These are phyloP conservation scores for Ceriops decandra DNA, from an alignment of 345 rosid genomes.

Conservation along the genomic window DNA sequence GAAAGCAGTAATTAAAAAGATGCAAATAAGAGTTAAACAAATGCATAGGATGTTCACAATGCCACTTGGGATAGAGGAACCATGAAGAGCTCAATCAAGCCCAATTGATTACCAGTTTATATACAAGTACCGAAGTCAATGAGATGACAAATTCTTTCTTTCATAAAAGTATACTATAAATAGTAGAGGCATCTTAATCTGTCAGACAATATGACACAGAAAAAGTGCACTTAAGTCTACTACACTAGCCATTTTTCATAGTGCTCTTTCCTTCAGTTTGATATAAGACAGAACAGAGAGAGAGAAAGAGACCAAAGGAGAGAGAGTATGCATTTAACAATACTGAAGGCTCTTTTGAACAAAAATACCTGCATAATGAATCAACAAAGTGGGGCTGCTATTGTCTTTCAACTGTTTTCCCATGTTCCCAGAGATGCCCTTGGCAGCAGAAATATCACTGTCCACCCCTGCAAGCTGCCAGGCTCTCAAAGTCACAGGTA, in stretches of 20 bases:
- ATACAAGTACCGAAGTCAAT: too few species aligned
- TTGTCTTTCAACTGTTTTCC: slow-evolving; percentile 72
- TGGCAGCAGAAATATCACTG: slow-evolving; percentile 51
- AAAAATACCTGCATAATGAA: slow-evolving; percentile 81
- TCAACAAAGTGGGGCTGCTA: slow-evolving; percentile 71
- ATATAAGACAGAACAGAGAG: neutral
- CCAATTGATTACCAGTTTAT: too few species aligned
- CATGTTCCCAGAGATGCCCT: slow-evolving; percentile 47
- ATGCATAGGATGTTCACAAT: neutral
- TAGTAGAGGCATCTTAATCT: too few species aligned
- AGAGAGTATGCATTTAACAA: neutral
- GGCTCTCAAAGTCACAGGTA: slow-evolving; percentile 85
- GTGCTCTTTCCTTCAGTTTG: too few species aligned
- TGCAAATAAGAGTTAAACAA: neutral
- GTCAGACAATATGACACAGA: too few species aligned
- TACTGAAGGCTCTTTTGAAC: neutral
- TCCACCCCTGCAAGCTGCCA: slow-evolving; percentile 78
- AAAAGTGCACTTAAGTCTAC: too few species aligned
- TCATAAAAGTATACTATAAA: too few species aligned
- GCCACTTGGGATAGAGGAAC: neutral
- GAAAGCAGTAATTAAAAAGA: neutral
- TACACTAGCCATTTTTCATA: too few species aligned
- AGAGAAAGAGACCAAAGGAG: neutral
- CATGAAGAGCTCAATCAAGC: too few species aligned
- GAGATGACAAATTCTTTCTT: too few species aligned